Conservation (phyloP, 805 yeast species). For the Yamadazyma scolyti region DNA sequence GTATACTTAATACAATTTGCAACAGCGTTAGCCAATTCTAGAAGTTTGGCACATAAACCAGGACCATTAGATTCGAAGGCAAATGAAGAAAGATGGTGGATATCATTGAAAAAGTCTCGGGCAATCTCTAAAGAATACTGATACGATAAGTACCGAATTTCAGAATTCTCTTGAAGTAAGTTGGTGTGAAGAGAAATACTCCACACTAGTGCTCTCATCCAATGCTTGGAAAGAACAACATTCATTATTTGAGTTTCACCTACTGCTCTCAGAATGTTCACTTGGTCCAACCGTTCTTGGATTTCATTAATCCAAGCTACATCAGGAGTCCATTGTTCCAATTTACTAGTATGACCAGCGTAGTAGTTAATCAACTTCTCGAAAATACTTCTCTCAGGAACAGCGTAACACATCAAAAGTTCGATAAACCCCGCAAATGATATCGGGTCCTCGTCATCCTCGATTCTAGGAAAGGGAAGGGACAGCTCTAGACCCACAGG, state of each 20-base stretch:
- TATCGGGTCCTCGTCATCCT: constrained; percentile 28
- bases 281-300: constrained; percentile 18
- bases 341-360: background rate
- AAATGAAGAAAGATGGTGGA: constrained; percentile 20
- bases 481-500: constrained; percentile 31
- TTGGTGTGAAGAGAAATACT: constrained; percentile 22
- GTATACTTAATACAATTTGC: constrained; percentile 11
- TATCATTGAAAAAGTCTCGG: constrained; percentile 19
- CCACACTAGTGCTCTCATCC: constrained; percentile 88
- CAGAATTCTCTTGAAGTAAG: constrained; percentile 10
- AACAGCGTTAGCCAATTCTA: constrained; percentile 26
- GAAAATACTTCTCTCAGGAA: constrained; percentile 30
- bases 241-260: constrained; percentile 30
- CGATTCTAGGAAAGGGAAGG: constrained; percentile 25
- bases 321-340: constrained; percentile 7
- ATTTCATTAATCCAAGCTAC: constrained; percentile 23
- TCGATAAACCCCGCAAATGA: constrained; percentile 29
- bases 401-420: constrained; percentile 28
- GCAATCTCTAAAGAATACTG: constrained; percentile 26
- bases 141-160: constrained; percentile 15
- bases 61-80: constrained; percentile 37
- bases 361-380: constrained; percentile 13
- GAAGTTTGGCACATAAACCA: constrained; percentile 26
- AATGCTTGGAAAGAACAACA: constrained; percentile 86
- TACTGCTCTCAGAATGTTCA: constrained; percentile 14